Evolutionary conservation across 2,329 filamentous ascomycete species (phyloP).

Genomic region (Lasiodiplodia hormozganensis): DNA sequence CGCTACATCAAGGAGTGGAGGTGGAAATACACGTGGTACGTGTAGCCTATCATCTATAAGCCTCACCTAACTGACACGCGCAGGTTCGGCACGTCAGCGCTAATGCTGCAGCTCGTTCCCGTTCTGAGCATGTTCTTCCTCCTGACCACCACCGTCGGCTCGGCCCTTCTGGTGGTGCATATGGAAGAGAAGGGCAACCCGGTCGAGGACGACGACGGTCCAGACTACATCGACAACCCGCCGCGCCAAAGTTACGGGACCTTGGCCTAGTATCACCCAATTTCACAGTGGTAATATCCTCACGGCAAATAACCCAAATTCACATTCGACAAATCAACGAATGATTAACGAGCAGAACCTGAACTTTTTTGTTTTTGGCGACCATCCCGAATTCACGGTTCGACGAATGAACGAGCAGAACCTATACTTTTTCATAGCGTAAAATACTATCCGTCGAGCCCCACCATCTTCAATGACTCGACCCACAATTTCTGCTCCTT

Average conservation of each 20-base stretch:
- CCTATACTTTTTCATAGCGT: neutral
- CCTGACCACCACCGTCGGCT: conserved; percentile 82
- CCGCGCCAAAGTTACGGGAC: conserved; percentile 20
- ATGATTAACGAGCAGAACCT: neutral
- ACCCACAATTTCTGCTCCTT: conserved; percentile 27
- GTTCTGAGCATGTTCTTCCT: conserved; percentile 94
- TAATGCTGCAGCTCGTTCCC: conserved; percentile 86
- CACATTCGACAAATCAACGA: neutral
- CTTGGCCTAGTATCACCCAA: neutral
- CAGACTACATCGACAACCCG: conserved; percentile 16
- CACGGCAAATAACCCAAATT: no score
- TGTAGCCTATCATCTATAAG: no score
- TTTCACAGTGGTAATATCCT: neutral
- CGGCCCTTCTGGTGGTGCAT: conserved; percentile 83
- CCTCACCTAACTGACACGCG: neutral
- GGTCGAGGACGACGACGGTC: conserved; percentile 12
- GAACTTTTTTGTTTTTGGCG: neutral
- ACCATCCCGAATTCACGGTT: no score
- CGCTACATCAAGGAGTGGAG: conserved; percentile 69
- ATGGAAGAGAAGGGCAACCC: conserved; percentile 66
- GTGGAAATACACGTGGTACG: conserved; percentile 85
- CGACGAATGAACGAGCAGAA: neutral
- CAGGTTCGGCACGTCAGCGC: conserved; percentile 82
- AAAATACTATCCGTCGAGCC: conserved; percentile 20
- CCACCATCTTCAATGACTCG: conserved; percentile 34